phyloP scores from a whole-genome alignment of 2,329 filamentous ascomycete species.

The Akanthomyces muscarius region DNA sequence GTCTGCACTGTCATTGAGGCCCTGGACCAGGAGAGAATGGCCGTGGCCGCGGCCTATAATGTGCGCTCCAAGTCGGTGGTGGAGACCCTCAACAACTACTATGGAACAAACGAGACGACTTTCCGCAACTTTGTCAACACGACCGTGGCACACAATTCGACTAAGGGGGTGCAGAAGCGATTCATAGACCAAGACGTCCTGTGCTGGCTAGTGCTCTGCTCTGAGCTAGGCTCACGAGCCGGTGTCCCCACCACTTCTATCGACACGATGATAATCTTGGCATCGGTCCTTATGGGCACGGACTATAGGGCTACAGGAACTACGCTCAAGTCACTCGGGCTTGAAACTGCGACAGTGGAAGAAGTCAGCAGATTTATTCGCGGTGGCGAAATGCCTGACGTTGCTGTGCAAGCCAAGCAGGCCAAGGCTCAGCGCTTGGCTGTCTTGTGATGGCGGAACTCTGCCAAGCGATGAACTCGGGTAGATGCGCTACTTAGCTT shows the following conservation, averaged over 20 bases:
- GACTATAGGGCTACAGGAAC: constrained; percentile 9
- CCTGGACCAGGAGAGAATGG: constrained; percentile 7
- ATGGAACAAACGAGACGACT: constrained; percentile 8
- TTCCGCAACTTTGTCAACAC: constrained; percentile 16
- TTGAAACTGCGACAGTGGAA: constrained; percentile 5
- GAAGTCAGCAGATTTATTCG: not conserved
- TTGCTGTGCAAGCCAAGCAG: not conserved
- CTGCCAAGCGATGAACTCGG: not conserved
- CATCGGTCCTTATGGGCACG: constrained; percentile 15
- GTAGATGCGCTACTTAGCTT: not conserved
- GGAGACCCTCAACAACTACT: constrained; percentile 5
- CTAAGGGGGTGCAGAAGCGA: constrained; percentile 17
- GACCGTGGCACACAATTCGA: constrained; percentile 17
- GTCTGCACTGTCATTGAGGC: constrained; percentile 19
- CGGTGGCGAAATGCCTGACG: not conserved
- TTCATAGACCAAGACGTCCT: constrained; percentile 13
- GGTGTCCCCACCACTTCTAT: constrained; percentile 13
- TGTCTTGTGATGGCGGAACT: not conserved
- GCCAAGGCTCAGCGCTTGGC: not conserved
- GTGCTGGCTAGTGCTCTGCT: constrained; percentile 15
- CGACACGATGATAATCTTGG: constrained; percentile 17
- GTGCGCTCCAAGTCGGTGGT: not conserved
- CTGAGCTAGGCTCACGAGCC: constrained; percentile 5
- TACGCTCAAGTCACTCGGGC: constrained; percentile 13
- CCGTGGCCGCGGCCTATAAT: constrained; percentile 11